Conservation (phyloP, 495 filamentous ascomycete species). For the Aeminium ludgeri region DNA sequence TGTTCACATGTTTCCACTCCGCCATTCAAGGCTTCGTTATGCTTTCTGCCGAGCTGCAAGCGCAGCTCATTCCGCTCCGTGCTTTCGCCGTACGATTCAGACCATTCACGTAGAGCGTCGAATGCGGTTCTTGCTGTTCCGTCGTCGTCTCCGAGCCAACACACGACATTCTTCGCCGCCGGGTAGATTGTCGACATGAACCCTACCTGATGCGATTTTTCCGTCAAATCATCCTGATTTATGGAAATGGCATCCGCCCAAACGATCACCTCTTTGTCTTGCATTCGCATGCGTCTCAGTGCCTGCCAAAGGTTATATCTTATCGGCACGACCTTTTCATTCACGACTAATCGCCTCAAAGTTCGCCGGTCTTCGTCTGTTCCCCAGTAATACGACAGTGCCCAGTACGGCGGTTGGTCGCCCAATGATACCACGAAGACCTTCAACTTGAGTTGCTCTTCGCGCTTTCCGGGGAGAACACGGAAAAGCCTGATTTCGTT, state of each 20-base stretch:
- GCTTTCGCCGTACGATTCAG: too few relatives aligned
- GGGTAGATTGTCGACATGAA: slow-evolving; percentile 21
- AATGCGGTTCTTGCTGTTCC: background rate
- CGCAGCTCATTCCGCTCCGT: too few relatives aligned
- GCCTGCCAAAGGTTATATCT: slow-evolving; percentile 1
- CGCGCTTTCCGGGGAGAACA: too few relatives aligned
- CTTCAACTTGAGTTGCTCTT: too few relatives aligned
- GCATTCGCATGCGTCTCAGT: background rate
- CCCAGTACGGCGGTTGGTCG: too few relatives aligned
- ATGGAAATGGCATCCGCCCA: slow-evolving; percentile 29
- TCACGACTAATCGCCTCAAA: background rate
- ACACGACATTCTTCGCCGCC: slow-evolving; percentile 3
- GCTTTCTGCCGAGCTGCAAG: too few relatives aligned
- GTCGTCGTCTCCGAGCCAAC: slow-evolving; percentile 11
- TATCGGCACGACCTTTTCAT: background rate
- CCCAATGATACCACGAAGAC: too few relatives aligned
- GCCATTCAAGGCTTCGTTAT: too few relatives aligned
- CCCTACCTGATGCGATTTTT: slow-evolving; percentile 19
- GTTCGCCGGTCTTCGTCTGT: background rate
- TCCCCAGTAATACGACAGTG: slow-evolving; percentile 1
- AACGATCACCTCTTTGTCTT: background rate
- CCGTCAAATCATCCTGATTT: slow-evolving; percentile 21
- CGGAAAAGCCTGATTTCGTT: too few relatives aligned
- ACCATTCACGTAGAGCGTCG: too few relatives aligned
- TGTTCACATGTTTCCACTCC: too few relatives aligned